These are phyloP conservation scores for Conringia planisiliqua DNA, from an alignment of 345 rosid genomes.

Conservation along the genomic window DNA sequence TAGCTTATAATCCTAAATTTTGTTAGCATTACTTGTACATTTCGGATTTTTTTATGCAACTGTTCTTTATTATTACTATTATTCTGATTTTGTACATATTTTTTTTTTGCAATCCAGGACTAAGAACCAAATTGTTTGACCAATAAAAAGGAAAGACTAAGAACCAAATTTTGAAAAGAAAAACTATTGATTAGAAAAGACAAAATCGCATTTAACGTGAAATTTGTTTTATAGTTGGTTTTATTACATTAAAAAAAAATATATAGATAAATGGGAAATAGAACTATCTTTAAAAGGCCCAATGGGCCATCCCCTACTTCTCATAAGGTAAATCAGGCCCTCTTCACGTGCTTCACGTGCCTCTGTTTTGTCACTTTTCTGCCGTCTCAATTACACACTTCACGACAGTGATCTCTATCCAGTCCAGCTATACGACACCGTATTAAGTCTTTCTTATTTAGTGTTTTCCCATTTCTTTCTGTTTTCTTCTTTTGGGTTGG, in stretches of 20 bases:
- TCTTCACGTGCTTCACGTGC: conserved; percentile 35
- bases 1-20: background rate
- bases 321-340: conserved; percentile 18
- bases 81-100: background rate
- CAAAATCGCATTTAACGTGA: conserved; percentile 16
- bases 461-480: conserved; percentile 1
- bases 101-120: background rate
- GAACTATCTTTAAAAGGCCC: conserved; percentile 14
- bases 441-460: background rate
- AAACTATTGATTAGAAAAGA: conserved; percentile 1
- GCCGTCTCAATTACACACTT: conserved; percentile 31
- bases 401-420: conserved; percentile 27
- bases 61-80: background rate
- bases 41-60: background rate
- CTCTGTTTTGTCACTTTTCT: conserved; percentile 14
- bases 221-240: conserved; percentile 18
- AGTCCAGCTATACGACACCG: conserved; percentile 18
- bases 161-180: background rate
- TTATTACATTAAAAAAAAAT: conserved; percentile 2
- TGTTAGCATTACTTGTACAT: background rate
- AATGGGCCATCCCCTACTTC: conserved; percentile 26
- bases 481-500: conserved; percentile 3
- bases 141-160: background rate
- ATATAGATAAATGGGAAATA: background rate
- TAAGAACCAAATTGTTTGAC: background rate